Conservation (phyloP, 805 yeast genomes). For the Zygotorulaspora chibaensis region DNA sequence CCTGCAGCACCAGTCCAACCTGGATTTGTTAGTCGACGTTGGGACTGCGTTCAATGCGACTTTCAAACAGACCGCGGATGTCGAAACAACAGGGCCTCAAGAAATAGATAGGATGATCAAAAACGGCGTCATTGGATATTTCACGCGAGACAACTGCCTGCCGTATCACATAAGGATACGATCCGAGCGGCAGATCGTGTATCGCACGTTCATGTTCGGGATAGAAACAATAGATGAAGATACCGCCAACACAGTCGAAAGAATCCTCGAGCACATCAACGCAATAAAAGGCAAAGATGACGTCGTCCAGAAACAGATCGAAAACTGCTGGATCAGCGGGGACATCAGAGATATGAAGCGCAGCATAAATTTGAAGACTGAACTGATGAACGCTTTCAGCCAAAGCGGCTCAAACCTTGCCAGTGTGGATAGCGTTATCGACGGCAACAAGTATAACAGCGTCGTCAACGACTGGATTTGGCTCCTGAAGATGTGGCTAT, state of each 20-base stretch:
- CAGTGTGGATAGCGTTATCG: constrained; percentile 1
- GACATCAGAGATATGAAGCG: constrained; percentile 4
- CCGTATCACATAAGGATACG: neutral
- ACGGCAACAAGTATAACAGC: constrained; percentile 1
- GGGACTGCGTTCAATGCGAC: no score
- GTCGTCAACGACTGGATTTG: constrained; percentile 29
- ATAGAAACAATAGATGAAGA: constrained; percentile 18
- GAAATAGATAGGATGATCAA: neutral
- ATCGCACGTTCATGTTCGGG: constrained; percentile 11
- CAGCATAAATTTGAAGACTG: constrained; percentile 5
- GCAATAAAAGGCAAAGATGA: constrained; percentile 2
- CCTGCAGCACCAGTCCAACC: no score
- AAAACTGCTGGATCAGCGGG: constrained; percentile 13
- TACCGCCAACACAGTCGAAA: constrained; percentile 13
- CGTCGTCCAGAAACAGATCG: constrained; percentile 2
- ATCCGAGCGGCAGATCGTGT: constrained; percentile 4
- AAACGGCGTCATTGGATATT: constrained; percentile 8
- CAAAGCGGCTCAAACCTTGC: neutral
- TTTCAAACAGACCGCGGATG: no score
- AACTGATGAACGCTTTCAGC: constrained; percentile 3
- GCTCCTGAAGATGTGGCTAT: constrained; percentile 49
- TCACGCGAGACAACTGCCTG: constrained; percentile 13
- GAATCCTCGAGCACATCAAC: constrained; percentile 4
- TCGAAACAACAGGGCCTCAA: no score
- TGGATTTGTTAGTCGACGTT: no score